Evolutionary conservation across 2,329 filamentous ascomycete genomes (phyloP).

Genomic region (Arachnomyces sp.): DNA sequence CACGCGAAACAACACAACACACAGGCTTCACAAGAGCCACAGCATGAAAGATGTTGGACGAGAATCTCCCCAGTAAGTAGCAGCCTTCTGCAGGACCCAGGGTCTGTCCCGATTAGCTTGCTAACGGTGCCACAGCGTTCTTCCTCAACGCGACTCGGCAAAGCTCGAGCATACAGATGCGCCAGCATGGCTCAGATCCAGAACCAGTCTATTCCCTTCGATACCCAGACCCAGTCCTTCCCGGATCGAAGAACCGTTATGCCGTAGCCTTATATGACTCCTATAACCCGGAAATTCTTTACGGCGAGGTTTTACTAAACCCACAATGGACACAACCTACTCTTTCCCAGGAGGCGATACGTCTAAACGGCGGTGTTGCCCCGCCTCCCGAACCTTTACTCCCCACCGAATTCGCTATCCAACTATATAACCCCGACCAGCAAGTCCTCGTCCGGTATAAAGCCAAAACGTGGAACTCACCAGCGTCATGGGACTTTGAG

Average conservation of each 20-base stretch:
- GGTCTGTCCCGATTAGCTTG: constrained; percentile 9
- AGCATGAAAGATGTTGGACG: constrained; percentile 64
- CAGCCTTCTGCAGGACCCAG: constrained; percentile 5
- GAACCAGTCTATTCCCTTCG: constrained; percentile 71
- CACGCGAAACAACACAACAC: too few relatives aligned
- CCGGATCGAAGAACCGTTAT: constrained; percentile 71
- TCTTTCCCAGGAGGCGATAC: constrained; percentile 71
- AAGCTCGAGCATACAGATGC: constrained; percentile 38
- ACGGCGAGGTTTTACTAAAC: constrained; percentile 73
- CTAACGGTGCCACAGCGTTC: constrained; percentile 39
- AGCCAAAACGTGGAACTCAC: constrained; percentile 69
- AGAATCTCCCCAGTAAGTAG: constrained; percentile 67
- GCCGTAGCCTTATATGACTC: constrained; percentile 78
- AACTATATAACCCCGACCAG: constrained; percentile 92
- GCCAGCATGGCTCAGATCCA: constrained; percentile 72
- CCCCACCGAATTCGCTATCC: constrained; percentile 70
- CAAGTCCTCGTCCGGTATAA: constrained; percentile 60
- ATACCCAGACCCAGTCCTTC: constrained; percentile 62
- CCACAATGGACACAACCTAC: constrained; percentile 81
- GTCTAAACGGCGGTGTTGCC: constrained; percentile 56
- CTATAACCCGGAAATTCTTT: constrained; percentile 70
- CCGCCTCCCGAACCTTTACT: constrained; percentile 62
- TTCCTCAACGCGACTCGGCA: constrained; percentile 46
- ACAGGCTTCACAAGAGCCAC: too few relatives aligned
- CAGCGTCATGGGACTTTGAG: constrained; percentile 82